Percentiles rank a stretch among this genome's conserved stretches.
Conservation (phyloP, 2,329 filamentous ascomycete species). For the Colletotrichum plurivorum region DNA sequence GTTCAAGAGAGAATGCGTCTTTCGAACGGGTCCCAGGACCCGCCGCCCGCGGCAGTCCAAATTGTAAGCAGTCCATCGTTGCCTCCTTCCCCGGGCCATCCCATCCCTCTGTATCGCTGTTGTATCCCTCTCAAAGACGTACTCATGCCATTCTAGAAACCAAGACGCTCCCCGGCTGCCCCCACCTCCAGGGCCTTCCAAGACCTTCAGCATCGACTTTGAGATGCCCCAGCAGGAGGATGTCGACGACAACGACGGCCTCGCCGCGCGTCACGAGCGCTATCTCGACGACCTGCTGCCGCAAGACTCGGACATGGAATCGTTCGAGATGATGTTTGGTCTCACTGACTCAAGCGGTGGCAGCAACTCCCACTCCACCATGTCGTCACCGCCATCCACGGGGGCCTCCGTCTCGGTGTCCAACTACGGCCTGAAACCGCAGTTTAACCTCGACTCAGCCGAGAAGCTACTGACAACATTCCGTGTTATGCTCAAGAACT, state of each 20-base stretch:
- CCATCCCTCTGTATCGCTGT: neutral
- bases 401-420: constrained; percentile 51
- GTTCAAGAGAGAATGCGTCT: constrained; percentile 68
- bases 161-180: constrained; percentile 42
- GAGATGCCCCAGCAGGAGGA: constrained; percentile 58
- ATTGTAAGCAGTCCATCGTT: constrained; percentile 54
- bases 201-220: constrained; percentile 69
- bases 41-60: constrained; percentile 60
- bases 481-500: constrained; percentile 57
- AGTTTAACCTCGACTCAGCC: constrained; percentile 70
- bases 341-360: constrained; percentile 17
- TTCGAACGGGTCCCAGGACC: constrained; percentile 64
- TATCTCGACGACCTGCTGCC: constrained; percentile 59
- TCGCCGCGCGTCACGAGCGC: constrained; percentile 59
- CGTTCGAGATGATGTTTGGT: constrained; percentile 33
- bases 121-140: constrained; percentile 21
- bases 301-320: constrained; percentile 43
- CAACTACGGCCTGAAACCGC: constrained; percentile 61
- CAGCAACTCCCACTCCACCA: constrained; percentile 20
- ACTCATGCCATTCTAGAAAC: constrained; percentile 42
- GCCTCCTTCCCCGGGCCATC: neutral
- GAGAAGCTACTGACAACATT: constrained; percentile 61
- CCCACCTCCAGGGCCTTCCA: constrained; percentile 57
- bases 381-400: constrained; percentile 43
- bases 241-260: constrained; percentile 55